Conservation (phyloP, 768 basidiomycete genomes). For the Xerocomus brunneocitrinus region DNA sequence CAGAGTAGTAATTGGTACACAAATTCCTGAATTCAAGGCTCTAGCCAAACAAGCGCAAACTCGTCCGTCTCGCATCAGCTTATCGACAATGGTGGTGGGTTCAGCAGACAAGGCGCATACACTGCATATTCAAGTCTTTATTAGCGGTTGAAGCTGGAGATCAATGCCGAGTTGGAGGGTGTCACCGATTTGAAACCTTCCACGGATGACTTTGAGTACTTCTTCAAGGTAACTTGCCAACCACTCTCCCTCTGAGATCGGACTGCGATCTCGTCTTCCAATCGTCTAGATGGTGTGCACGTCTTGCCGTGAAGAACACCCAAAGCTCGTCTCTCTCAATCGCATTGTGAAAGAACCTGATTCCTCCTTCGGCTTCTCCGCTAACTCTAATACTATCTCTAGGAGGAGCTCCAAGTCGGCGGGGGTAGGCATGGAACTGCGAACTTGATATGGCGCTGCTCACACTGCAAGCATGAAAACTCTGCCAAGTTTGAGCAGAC, state of each 20-base stretch:
- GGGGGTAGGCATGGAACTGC: conserved; percentile 65
- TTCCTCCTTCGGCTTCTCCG: neutral
- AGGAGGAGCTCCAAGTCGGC: conserved; percentile 67
- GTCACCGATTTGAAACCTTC: conserved; percentile 66
- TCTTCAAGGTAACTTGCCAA: conserved; percentile 56
- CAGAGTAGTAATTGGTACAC: neutral
- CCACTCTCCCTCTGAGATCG: no score
- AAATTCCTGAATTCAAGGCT: conserved; percentile 14
- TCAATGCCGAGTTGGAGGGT: conserved; percentile 78
- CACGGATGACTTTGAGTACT: conserved; percentile 69
- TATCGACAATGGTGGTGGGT: conserved; percentile 52
- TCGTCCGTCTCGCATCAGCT: neutral
- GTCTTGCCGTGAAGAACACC: conserved; percentile 73
- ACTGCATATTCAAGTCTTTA: neutral
- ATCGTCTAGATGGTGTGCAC: conserved; percentile 64
- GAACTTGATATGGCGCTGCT: conserved; percentile 79
- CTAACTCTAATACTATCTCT: conserved; percentile 7
- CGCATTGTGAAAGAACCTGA: conserved; percentile 43
- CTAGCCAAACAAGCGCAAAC: neutral
- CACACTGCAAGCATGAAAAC: conserved; percentile 72
- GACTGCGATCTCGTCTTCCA: no score
- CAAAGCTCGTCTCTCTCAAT: conserved; percentile 69
- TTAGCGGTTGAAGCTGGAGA: conserved; percentile 59
- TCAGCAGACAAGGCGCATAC: neutral
- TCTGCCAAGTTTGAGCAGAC: conserved; percentile 72